Conservation (phyloP, 208 protist species). For the Trypanosomatidae sp. region DNA sequence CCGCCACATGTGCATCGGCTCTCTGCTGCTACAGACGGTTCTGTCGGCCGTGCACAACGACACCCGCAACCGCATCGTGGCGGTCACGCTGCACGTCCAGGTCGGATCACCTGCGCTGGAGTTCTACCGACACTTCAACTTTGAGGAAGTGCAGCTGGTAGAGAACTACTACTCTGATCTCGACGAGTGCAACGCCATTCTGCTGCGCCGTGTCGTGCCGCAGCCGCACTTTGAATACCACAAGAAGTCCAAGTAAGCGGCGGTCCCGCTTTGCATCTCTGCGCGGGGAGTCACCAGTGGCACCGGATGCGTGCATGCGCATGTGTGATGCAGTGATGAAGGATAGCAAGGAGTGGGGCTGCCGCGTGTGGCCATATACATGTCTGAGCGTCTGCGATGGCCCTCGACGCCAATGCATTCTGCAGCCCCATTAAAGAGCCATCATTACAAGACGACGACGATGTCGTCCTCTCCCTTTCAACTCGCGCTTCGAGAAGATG, state of each 20-base stretch:
- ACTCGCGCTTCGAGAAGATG: background rate
- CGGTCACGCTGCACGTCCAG: slow-evolving; percentile 86
- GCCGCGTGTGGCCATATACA: background rate
- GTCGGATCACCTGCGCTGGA: slow-evolving; percentile 69
- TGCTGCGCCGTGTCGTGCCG: slow-evolving; percentile 57
- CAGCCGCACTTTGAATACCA: slow-evolving; percentile 48
- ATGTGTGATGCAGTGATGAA: background rate
- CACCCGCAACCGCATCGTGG: slow-evolving; percentile 41
- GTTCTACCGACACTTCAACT: slow-evolving; percentile 87
- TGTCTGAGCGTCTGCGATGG: background rate
- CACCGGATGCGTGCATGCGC: background rate
- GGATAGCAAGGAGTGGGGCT: background rate
- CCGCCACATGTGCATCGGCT: slow-evolving; percentile 85
- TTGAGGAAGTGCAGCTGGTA: slow-evolving; percentile 49
- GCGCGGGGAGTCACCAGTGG: background rate
- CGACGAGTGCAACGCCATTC: slow-evolving; percentile 68
- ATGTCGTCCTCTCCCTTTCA: background rate
- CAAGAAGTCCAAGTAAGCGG: slow-evolving; percentile 36
- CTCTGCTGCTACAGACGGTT: slow-evolving; percentile 59
- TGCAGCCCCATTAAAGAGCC: background rate
- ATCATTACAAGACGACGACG: background rate
- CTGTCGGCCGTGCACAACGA: slow-evolving; percentile 58
- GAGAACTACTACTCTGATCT: slow-evolving; percentile 87
- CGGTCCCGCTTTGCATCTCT: background rate
- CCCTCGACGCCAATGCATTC: background rate